phyloP scores from a whole-genome alignment of 2,329 filamentous ascomycete species.

The Diplodia intermedia region DNA sequence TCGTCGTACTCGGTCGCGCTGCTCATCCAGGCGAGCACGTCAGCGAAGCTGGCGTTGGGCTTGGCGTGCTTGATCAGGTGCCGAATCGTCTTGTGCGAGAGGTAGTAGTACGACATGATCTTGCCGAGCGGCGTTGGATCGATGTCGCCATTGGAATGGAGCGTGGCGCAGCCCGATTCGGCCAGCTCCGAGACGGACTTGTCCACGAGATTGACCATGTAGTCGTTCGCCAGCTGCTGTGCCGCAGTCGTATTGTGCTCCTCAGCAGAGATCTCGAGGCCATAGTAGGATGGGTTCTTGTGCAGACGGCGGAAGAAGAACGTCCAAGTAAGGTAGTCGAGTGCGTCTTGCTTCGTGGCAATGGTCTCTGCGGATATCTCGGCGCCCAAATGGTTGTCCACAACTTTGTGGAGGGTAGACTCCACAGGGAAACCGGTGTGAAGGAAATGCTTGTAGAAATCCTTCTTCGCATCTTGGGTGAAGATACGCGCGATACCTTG shows the following conservation, averaged over 20 bases:
- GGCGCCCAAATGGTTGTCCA: slow-evolving; percentile 95
- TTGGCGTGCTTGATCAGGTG: slow-evolving; percentile 80
- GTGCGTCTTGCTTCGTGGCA: slow-evolving; percentile 90
- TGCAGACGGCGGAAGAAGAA: slow-evolving; percentile 98
- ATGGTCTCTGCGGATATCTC: slow-evolving; percentile 95
- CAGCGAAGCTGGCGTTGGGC: slow-evolving; percentile 75
- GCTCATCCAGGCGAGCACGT: slow-evolving; percentile 91
- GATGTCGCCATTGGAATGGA: slow-evolving; percentile 86
- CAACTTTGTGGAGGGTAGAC: slow-evolving; percentile 91
- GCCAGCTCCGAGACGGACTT: slow-evolving; percentile 82
- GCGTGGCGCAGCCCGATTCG: slow-evolving; percentile 80
- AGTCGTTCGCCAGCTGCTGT: slow-evolving; percentile 88
- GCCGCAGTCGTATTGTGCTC: slow-evolving; percentile 88
- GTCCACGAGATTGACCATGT: slow-evolving; percentile 92
- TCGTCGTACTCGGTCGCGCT: slow-evolving; percentile 96
- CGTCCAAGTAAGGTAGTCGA: slow-evolving; percentile 98
- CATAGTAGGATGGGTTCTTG: slow-evolving; percentile 98
- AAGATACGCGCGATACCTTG: slow-evolving; percentile 97
- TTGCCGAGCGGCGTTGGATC: slow-evolving; percentile 91
- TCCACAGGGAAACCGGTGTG: slow-evolving; percentile 98
- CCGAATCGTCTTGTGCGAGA: slow-evolving; percentile 90
- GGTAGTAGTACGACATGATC: slow-evolving; percentile 99
- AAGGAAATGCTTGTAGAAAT: slow-evolving; percentile 99
- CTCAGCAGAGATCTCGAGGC: slow-evolving; percentile 88
- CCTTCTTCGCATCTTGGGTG: slow-evolving; percentile 96